These are phyloP conservation scores for Dalbergia oliveri DNA, from an alignment of 306 rosid genomes.

Conservation along the genomic window DNA sequence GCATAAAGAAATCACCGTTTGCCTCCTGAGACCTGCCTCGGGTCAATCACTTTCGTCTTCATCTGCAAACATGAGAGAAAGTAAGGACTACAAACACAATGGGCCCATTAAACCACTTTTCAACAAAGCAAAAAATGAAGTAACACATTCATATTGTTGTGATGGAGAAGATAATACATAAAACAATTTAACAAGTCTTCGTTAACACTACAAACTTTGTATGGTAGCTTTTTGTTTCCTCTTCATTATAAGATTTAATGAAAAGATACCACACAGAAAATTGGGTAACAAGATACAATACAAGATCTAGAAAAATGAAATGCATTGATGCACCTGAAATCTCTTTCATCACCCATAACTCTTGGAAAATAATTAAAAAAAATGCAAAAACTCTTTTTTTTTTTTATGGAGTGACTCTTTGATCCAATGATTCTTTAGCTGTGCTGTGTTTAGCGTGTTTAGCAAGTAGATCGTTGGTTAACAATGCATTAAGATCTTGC, in stretches of 20 bases:
- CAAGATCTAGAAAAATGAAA: constrained; percentile 25
- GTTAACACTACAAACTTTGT: constrained; percentile 12
- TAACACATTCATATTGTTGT: constrained; percentile 24
- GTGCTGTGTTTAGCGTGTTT: not conserved
- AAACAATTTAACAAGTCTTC: not conserved
- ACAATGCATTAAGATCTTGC: constrained; percentile 19
- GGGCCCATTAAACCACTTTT: not conserved
- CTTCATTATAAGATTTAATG: constrained; percentile 12
- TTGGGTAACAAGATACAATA: not conserved
- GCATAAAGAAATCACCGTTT: constrained; percentile 26
- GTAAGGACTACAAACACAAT: constrained; percentile 13
- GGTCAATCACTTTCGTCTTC: constrained; percentile 74
- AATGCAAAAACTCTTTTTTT: constrained; percentile 3
- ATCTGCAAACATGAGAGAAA: constrained; percentile 54
- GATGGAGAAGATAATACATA: constrained; percentile 29
- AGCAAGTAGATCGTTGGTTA: constrained; percentile 17
- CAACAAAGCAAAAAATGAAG: constrained; percentile 12
- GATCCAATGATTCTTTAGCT: constrained; percentile 9
- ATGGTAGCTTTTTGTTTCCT: constrained; percentile 25
- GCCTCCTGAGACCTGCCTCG: constrained; percentile 19
- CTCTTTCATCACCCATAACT: constrained; percentile 25
- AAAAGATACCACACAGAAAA: not conserved
- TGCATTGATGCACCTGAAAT: constrained; percentile 35
- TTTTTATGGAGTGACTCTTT: not conserved
- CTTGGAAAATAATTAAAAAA: not conserved